Conservation (phyloP, 177 flowering plant species). For the Vitis hybrid region DNA sequence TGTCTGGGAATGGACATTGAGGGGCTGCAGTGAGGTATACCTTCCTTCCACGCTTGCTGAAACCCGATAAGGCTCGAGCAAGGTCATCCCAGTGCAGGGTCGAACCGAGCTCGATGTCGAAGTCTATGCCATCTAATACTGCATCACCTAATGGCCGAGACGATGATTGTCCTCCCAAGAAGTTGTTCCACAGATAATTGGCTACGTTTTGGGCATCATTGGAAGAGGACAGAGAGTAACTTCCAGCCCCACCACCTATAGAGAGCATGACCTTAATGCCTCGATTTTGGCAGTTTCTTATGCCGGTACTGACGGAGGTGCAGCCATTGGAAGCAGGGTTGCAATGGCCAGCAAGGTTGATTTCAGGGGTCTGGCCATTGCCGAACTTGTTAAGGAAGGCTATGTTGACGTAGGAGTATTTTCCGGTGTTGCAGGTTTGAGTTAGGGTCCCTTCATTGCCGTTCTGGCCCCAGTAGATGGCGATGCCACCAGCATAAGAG, state of each 20-base stretch:
- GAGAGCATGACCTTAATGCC: conserved; percentile 29
- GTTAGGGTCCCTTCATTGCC: conserved; percentile 27
- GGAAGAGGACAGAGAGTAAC: conserved; percentile 20
- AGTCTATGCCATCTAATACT: conserved; percentile 39
- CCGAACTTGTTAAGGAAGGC: conserved; percentile 31
- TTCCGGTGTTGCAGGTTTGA: conserved; percentile 24
- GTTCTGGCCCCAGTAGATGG: conserved; percentile 37
- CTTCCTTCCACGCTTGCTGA: conserved; percentile 17
- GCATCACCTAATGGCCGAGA: conserved; percentile 20
- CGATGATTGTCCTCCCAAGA: conserved; percentile 26
- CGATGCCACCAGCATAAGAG: conserved; percentile 18
- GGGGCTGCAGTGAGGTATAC: conserved; percentile 40
- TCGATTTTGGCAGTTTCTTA: conserved; percentile 20
- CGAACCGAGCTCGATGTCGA: conserved; percentile 48
- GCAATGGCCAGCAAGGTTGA: conserved; percentile 21
- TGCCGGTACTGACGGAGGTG: conserved; percentile 2
- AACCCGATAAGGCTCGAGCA: conserved; percentile 19
- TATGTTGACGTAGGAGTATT: conserved; percentile 19
- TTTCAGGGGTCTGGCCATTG: conserved; percentile 20
- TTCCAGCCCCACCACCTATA: conserved; percentile 25
- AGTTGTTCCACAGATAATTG: conserved; percentile 28
- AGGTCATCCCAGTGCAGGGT: conserved; percentile 29
- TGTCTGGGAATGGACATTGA: conserved; percentile 38
- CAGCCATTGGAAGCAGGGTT: conserved; percentile 22
- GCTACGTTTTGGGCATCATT: conserved; percentile 23